phyloP scores from a whole-genome alignment of 345 rosid species.

The Rubroshorea leprosula region DNA sequence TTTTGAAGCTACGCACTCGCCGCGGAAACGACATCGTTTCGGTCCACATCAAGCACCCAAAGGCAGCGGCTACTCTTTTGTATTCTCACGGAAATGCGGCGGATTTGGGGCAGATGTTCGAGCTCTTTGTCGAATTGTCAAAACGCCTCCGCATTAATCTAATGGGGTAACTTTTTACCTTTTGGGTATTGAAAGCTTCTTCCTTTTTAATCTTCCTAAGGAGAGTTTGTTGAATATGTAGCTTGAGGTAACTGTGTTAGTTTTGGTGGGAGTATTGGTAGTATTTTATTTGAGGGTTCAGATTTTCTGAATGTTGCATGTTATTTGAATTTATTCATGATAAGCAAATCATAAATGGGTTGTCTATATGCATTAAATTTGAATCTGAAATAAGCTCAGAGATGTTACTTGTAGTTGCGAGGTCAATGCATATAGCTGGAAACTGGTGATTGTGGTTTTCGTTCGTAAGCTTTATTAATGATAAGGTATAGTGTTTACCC shows the following conservation, averaged over 20 bases:
- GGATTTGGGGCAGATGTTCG: constrained; percentile 91
- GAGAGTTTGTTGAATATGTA: too few species aligned
- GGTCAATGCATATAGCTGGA: neutral
- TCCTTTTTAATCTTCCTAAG: too few species aligned
- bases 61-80: constrained; percentile 62
- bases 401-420: neutral
- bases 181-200: neutral
- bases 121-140: constrained; percentile 80
- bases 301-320: too few species aligned
- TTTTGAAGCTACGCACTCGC: constrained; percentile 70
- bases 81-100: constrained; percentile 99
- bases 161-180: constrained; percentile 64
- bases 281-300: too few species aligned
- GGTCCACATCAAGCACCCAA: constrained; percentile 63
- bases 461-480: neutral
- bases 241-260: too few species aligned
- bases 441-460: too few species aligned
- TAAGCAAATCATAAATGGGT: too few species aligned
- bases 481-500: neutral
- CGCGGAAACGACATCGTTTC: constrained; percentile 78
- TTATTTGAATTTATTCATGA: too few species aligned
- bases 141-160: constrained; percentile 80
- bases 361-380: too few species aligned
- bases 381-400: too few species aligned
- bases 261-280: too few species aligned